Evolutionary conservation across 2,329 filamentous ascomycete genomes (phyloP).

Genomic region (Aureobasidium sp.): DNA sequence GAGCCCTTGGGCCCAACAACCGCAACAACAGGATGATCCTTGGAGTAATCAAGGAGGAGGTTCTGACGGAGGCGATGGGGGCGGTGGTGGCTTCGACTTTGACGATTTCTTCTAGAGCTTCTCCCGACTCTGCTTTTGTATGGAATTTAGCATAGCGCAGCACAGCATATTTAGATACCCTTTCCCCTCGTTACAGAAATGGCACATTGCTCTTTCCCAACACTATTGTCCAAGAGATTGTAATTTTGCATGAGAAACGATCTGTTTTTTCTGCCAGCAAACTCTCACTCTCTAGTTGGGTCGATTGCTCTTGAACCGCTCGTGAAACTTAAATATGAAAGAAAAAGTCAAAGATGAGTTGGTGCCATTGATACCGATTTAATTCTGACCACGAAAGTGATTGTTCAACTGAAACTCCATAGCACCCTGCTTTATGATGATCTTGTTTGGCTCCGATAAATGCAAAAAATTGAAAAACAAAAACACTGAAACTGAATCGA

Average conservation of each 20-base stretch:
- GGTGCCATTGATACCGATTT: no score
- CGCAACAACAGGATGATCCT: conserved; percentile 16
- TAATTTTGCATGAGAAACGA: no score
- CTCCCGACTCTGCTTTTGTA: not conserved
- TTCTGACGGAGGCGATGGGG: conserved; percentile 20
- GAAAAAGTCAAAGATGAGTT: no score
- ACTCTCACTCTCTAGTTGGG: no score
- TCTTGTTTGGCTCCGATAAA: no score
- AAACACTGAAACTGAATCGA: no score
- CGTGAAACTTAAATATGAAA: no score
- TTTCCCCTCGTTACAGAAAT: not conserved
- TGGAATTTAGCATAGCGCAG: not conserved
- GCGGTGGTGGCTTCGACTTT: conserved; percentile 18
- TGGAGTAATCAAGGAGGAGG: conserved; percentile 16
- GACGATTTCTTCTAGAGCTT: conserved; percentile 14
- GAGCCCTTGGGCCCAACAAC: conserved; percentile 3
- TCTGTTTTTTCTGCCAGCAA: no score
- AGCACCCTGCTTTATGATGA: not conserved
- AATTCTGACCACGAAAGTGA: no score
- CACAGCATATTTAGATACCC: conserved; percentile 5
- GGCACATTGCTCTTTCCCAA: not conserved
- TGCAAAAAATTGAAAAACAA: no score
- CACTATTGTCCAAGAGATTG: no score
- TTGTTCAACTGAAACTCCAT: not conserved
- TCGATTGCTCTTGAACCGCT: no score